Evolutionary conservation across 805 yeast species (phyloP).

Genomic region (Myxozyma monticola): DNA sequence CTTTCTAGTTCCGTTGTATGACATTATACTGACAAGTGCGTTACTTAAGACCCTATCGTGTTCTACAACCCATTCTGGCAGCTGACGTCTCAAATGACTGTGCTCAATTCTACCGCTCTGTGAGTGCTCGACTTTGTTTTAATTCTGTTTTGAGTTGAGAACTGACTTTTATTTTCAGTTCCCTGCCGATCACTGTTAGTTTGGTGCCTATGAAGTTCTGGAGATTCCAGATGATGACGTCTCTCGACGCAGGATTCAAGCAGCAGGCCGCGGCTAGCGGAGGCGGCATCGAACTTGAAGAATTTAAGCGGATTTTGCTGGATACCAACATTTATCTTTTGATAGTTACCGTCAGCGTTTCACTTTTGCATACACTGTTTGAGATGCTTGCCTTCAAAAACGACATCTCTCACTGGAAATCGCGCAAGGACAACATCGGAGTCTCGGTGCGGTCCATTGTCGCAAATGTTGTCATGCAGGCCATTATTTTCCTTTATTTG

Average conservation of each 20-base stretch:
- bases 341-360: conserved; percentile 39
- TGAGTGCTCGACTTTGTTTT: neutral
- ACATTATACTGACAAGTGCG: neutral
- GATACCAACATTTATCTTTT: conserved; percentile 44
- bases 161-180: too few species aligned
- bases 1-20: neutral
- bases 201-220: conserved; percentile 36
- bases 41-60: conserved; percentile 37
- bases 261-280: conserved; percentile 36
- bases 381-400: conserved; percentile 47
- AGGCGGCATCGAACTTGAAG: conserved; percentile 41
- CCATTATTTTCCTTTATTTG: conserved; percentile 43
- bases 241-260: conserved; percentile 38
- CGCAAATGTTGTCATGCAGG: conserved; percentile 45
- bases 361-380: conserved; percentile 42
- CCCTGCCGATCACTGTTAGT: conserved; percentile 37
- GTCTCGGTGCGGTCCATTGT: conserved; percentile 44
- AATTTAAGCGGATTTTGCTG: conserved; percentile 40
- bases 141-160: neutral
- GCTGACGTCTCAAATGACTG: conserved; percentile 40
- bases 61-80: conserved; percentile 47
- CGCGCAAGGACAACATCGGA: conserved; percentile 45
- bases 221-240: conserved; percentile 39
- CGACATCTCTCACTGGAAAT: conserved; percentile 46
- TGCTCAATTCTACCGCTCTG: conserved; percentile 36